Base-by-base conservation (phyloP, 2,329 filamentous ascomycete species). In the Fusarium pseudonygamai region DNA sequence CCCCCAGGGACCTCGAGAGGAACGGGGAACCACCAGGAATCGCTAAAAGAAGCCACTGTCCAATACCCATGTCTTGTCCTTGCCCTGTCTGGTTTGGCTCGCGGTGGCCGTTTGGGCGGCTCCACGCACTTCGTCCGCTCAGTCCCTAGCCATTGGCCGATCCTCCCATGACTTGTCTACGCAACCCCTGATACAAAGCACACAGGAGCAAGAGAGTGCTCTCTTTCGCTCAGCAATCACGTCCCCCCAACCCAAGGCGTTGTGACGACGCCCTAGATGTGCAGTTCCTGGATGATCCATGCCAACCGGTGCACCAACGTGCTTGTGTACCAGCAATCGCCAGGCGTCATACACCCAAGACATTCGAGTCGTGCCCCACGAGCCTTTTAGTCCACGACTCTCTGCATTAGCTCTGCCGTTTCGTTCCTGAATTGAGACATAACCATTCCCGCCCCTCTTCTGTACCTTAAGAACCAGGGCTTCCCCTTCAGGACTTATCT, bases 371-470 rank as follows among this genome's bases (percentile, higher is more conserved):
- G 50, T 64, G 75, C 68, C 72, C 72, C 67, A 71, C 66, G 65
- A 73, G 68, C 67, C 69, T 65, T 76, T 61, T 72, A 61, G 59
- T 67, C 45, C 47, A 73, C 69, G 61, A 59, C 64, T 73, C 60
- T 72, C 57, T 68, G 67, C 71, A 72, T 71, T 75, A 69, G 69
- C 72, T 72, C 50, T 69, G 55, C 63, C 64, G 63, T 69, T 75
- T 77, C 80, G 80, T 83, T 83, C 82, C 81, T 80, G 76, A 76
- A 75, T 82, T 80, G 77, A 83, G 82, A 83, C 82, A 83, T 77
- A 66, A 60, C 78, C 77, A 81, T 80, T 79, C 80, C 79, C 73
- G 66, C 74, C 72, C 76, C 67, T 73, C 76, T 72, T 60, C 46
- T 60, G 47, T 65, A 63, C 67, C 73, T 78, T 78, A 76, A 78